These are phyloP conservation scores for Curvularia spicifera DNA, from an alignment of 2,329 filamentous ascomycete species.

Conservation along the genomic window DNA sequence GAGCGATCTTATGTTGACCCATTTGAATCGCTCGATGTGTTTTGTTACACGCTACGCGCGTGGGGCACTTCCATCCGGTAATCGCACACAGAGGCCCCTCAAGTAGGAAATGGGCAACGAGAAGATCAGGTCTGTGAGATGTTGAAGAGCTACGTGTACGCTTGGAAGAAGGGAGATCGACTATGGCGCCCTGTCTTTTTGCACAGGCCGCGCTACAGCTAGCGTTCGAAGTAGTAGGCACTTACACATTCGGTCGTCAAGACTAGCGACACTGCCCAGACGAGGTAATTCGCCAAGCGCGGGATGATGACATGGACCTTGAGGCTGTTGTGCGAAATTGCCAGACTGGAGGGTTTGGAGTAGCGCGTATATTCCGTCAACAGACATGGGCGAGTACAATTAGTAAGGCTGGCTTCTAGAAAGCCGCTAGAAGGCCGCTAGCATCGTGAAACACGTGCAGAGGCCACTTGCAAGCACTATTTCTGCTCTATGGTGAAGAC, in stretches of 20 bases:
- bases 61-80: conserved; percentile 21
- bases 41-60: conserved; percentile 27
- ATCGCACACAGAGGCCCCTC: conserved; percentile 22
- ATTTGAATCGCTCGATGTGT: conserved; percentile 17
- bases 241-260: conserved; percentile 11
- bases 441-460: conserved; percentile 35
- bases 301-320: conserved; percentile 28
- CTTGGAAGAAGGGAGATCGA: conserved; percentile 3
- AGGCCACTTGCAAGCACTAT: conserved; percentile 21
- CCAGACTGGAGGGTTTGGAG: conserved; percentile 18
- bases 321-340: conserved; percentile 20
- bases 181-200: conserved; percentile 11
- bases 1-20: conserved; percentile 13
- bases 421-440: conserved; percentile 41
- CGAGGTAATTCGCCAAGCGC: conserved; percentile 6
- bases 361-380: conserved; percentile 12
- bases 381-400: conserved; percentile 36
- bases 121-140: conserved; percentile 20
- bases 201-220: conserved; percentile 2
- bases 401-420: conserved; percentile 31
- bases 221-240: background rate
- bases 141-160: conserved; percentile 17
- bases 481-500: conserved; percentile 18
- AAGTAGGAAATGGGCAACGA: conserved; percentile 25
- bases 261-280: conserved; percentile 17